These are phyloP conservation scores for Fusarium brevicatenulatum DNA, from an alignment of 2,329 filamentous ascomycete species.

Conservation along the genomic window DNA sequence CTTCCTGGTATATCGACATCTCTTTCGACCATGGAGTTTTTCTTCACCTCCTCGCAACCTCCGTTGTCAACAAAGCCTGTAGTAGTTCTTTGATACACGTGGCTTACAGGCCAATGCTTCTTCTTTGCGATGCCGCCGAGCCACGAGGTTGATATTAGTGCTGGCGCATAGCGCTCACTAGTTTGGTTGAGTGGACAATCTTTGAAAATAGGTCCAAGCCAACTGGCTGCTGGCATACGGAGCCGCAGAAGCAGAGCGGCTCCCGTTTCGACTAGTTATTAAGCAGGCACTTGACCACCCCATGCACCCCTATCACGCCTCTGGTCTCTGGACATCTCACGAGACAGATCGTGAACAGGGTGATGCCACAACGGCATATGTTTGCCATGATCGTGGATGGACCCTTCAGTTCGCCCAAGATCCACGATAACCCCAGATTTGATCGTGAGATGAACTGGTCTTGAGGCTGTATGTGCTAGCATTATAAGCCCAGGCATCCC, in stretches of 20 bases:
- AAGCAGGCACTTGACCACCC: background rate
- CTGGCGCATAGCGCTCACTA: conserved; percentile 1
- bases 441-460: conserved; percentile 7
- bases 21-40: background rate
- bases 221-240: conserved; percentile 21
- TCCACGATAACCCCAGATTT: conserved; percentile 23
- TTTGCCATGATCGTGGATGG: conserved; percentile 16
- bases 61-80: background rate
- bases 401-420: conserved; percentile 20
- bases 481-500: background rate
- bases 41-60: background rate
- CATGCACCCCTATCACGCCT: conserved; percentile 1
- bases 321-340: conserved; percentile 12
- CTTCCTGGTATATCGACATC: background rate
- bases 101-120: conserved; percentile 12
- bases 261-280: conserved; percentile 17
- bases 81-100: conserved; percentile 6
- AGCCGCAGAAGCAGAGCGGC: conserved; percentile 35
- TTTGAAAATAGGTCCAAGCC: background rate
- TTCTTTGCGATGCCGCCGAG: background rate
- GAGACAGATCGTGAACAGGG: conserved; percentile 30
- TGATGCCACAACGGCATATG: conserved; percentile 32
- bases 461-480: background rate
- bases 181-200: background rate
- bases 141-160: conserved; percentile 7